Base-by-base conservation (phyloP, 305 asterid genomes). In the Solanum hybrid region DNA sequence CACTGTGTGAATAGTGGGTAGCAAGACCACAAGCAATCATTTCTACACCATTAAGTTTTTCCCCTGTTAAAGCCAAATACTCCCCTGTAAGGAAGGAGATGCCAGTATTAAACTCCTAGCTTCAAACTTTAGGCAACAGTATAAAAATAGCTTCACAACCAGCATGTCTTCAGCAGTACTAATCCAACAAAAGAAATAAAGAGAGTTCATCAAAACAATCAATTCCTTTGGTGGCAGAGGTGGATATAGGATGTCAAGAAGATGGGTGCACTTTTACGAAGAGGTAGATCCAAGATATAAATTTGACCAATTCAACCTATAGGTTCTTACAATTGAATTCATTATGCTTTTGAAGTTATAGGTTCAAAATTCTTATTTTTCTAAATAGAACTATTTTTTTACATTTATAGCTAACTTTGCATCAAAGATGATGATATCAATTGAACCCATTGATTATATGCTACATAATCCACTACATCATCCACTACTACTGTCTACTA, bases 21-120 rank as follows among this genome's bases (percentile, higher is more conserved):
- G 98, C 99, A 90, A 97, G 98, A 92, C 98, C 98, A 88, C 97
- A 95, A 27, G 98, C 98, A 94, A 98, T 90, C 99, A 98, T 97
- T 89, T 97, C 99, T 86, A 93, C 96, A 57, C 99, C 99, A 89
- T 94, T 93, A 87, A 98, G 94, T 91, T 96, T 97, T 90, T 94
- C 98, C 85, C 99, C 99, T 1, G 99, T 97, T 87, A 98, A 95
- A 92, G 98, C 99, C 94, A 98, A 95, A 92, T 94, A 98, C 92
- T 98, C 99, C 87, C 99, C 99, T 98, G 95, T 88, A 94, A 90
- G 90, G 88, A 76, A 33, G 78, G 27, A 76, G 31, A 78, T 26
- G 22, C 51, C 65, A 34, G 22, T 29, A 83, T 83, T 83, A 83
- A 45, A 29, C 75, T 20, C 32, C 75, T 29, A 45, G 29, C 29